phyloP scores from a whole-genome alignment of 2,329 filamentous ascomycete genomes.

The Amauroascus niger region DNA sequence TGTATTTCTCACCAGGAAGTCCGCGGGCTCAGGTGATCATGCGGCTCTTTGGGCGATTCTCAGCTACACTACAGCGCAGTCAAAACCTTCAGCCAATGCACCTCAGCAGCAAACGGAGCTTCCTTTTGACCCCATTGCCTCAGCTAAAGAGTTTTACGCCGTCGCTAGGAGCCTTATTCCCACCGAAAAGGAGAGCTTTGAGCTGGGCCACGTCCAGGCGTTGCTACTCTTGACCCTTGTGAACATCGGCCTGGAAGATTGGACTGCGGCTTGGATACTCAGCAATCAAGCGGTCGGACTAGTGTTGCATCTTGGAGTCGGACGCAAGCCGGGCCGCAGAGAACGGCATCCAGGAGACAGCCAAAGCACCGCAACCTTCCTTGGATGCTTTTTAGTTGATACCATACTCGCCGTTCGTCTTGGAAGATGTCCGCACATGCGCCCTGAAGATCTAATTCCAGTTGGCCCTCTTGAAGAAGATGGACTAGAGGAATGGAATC shows the following conservation, averaged over 20 bases:
- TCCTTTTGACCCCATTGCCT: conserved; percentile 15
- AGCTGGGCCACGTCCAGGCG: conserved; percentile 38
- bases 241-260: conserved; percentile 40
- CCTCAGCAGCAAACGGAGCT: conserved; percentile 10
- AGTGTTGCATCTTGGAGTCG: conserved; percentile 33
- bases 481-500: conserved; percentile 64
- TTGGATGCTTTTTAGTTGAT: conserved; percentile 47
- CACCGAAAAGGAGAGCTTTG: conserved; percentile 32
- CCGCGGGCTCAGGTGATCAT: conserved; percentile 33
- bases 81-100: conserved; percentile 14
- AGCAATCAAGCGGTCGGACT: conserved; percentile 45
- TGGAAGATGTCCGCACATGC: conserved; percentile 38
- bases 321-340: not conserved
- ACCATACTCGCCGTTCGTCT: conserved; percentile 42
- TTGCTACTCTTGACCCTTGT: conserved; percentile 41
- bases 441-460: conserved; percentile 42
- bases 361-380: conserved; percentile 36
- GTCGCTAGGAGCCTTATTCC: conserved; percentile 32
- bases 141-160: conserved; percentile 30
- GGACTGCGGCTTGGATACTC: conserved; percentile 45
- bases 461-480: conserved; percentile 51
- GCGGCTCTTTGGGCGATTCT: conserved; percentile 38
- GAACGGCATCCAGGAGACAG: not conserved
- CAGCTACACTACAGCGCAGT: conserved; percentile 34
- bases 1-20: conserved; percentile 23